Evolutionary conservation across 768 basidiomycete species (phyloP).

Genomic region (Collybia sordida): DNA sequence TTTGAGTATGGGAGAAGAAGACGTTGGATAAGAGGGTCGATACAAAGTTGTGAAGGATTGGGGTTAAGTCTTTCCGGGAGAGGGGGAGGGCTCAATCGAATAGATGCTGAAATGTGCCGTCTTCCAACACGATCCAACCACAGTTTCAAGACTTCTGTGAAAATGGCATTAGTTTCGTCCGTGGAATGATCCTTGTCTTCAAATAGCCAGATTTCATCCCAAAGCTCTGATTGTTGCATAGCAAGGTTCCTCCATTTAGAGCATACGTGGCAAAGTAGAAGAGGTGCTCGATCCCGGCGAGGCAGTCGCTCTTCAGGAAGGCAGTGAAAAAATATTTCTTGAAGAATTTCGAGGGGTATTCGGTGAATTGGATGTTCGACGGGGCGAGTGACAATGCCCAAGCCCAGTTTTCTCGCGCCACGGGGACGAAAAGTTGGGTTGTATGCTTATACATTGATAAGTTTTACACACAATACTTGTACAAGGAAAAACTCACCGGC

Average conservation of each 20-base stretch:
- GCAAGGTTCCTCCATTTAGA: background rate
- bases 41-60: no score
- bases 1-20: no score
- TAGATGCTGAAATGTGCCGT: background rate
- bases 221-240: background rate
- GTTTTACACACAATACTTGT: no score
- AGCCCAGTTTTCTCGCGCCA: no score
- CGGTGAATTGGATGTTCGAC: constrained; percentile 4
- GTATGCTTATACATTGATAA: no score
- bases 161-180: background rate
- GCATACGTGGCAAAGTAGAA: background rate
- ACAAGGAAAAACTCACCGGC: no score
- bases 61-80: no score
- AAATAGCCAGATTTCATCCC: background rate
- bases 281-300: background rate
- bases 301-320: background rate
- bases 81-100: no score
- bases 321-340: constrained; percentile 12
- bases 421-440: no score
- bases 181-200: background rate
- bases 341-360: constrained; percentile 15
- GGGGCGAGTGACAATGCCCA: no score
- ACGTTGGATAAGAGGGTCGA: no score
- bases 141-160: background rate
- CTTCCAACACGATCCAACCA: background rate